phyloP scores from a whole-genome alignment of 495 filamentous ascomycete species.

The Penicillium goetzii region DNA sequence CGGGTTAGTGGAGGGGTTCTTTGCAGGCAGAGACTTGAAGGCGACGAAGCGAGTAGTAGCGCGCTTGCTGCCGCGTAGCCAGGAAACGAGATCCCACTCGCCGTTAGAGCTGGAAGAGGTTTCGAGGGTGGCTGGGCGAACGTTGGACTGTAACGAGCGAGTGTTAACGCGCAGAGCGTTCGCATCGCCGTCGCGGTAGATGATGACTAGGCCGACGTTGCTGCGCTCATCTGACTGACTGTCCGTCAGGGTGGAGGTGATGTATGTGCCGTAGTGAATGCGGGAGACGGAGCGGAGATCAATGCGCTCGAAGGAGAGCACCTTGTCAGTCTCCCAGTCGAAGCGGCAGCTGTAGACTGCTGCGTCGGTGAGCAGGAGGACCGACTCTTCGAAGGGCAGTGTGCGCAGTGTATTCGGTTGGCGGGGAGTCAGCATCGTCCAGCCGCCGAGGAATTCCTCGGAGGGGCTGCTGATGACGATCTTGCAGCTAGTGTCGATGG shows the following conservation, averaged over 20 bases:
- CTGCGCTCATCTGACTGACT: slow-evolving; percentile 71
- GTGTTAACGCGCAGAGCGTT: slow-evolving; percentile 82
- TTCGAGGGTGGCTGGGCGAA: slow-evolving; percentile 36
- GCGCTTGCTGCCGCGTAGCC: slow-evolving; percentile 42
- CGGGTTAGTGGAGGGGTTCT: slow-evolving; percentile 43
- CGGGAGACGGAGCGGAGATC: slow-evolving; percentile 69
- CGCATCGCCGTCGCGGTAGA: slow-evolving; percentile 66
- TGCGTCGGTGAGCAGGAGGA: slow-evolving; percentile 81
- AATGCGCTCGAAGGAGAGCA: slow-evolving; percentile 86
- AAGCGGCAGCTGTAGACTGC: slow-evolving; percentile 88
- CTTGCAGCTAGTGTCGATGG: slow-evolving; percentile 81
- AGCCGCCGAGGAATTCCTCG: slow-evolving; percentile 84
- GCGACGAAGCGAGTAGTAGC: slow-evolving; percentile 53
- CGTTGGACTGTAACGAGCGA: slow-evolving; percentile 68
- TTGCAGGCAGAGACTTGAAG: slow-evolving; percentile 54
- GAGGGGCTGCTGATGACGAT: slow-evolving; percentile 81
- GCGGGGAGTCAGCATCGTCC: slow-evolving; percentile 74
- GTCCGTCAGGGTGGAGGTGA: slow-evolving; percentile 80
- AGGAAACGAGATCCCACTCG: slow-evolving; percentile 48
- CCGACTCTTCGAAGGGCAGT: slow-evolving; percentile 78
- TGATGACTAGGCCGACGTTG: slow-evolving; percentile 82
- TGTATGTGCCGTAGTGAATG: slow-evolving; percentile 81
- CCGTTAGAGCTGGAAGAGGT: slow-evolving; percentile 29
- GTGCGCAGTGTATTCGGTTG: slow-evolving; percentile 66
- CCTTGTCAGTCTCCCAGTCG: slow-evolving; percentile 92